phyloP scores from a whole-genome alignment of 257 asterid species.

The Nicotiana sylvestris region DNA sequence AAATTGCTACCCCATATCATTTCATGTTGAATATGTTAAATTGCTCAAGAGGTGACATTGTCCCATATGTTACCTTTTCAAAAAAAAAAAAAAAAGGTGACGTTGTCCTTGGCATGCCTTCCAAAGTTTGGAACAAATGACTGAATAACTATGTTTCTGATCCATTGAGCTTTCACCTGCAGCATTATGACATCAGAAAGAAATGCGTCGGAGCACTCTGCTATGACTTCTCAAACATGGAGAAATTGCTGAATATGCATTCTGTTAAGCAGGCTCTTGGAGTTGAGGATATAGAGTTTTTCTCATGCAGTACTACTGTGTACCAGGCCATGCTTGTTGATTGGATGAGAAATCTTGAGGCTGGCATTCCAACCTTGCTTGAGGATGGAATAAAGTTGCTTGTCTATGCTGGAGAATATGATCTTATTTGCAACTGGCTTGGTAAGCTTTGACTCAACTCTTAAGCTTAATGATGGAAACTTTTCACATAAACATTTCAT shows the following conservation, averaged over 20 bases:
- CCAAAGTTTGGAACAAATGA: not conserved
- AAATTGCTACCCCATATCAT: not conserved
- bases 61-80: not conserved
- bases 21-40: not conserved
- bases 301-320: conserved; percentile 32
- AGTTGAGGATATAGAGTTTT: conserved; percentile 31
- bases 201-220: conserved; percentile 30
- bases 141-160: not conserved
- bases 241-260: conserved; percentile 23
- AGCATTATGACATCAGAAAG: conserved; percentile 37
- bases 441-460: conserved; percentile 18
- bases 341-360: conserved; percentile 38
- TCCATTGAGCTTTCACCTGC: conserved; percentile 7
- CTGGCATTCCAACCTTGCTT: conserved; percentile 31
- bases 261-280: conserved; percentile 34
- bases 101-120: not conserved
- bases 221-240: conserved; percentile 40
- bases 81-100: no score
- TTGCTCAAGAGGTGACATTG: not conserved
- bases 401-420: conserved; percentile 38
- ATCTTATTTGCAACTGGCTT: conserved; percentile 42
- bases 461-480: not conserved
- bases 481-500: not conserved
- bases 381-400: conserved; percentile 35
- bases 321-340: conserved; percentile 29